Conservation (phyloP, 2,329 filamentous ascomycete species). For the Claviceps sp. region DNA sequence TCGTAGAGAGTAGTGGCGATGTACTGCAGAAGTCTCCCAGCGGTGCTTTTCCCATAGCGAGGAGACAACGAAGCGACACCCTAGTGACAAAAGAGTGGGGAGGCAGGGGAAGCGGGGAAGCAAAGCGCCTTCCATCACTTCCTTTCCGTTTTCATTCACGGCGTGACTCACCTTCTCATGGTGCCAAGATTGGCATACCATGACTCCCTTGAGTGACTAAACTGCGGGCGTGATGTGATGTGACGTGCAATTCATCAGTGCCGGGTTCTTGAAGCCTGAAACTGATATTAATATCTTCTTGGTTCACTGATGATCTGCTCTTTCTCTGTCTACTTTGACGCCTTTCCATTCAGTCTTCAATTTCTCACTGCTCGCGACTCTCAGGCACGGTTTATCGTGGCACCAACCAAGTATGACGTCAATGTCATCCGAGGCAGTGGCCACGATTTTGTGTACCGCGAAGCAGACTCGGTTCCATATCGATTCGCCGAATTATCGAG, state of each 20-base stretch:
- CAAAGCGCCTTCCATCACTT: no score
- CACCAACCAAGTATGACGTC: slow-evolving; percentile 26
- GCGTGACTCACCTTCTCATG: neutral
- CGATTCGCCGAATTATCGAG: slow-evolving; percentile 38
- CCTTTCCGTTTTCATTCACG: neutral
- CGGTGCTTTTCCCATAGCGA: no score
- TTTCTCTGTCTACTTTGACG: neutral
- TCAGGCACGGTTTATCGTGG: no score
- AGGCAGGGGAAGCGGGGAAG: no score
- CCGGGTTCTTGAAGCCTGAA: neutral
- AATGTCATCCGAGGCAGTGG: slow-evolving; percentile 34
- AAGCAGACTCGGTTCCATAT: slow-evolving; percentile 56
- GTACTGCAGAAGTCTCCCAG: no score
- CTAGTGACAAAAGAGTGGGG: no score
- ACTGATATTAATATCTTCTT: neutral
- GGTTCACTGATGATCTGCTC: neutral
- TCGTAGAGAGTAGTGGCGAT: no score
- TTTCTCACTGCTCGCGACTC: neutral
- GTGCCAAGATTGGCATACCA: neutral
- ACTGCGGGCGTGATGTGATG: neutral
- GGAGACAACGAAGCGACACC: no score
- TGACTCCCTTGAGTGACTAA: neutral
- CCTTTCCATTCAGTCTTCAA: neutral
- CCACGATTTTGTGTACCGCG: slow-evolving; percentile 47
- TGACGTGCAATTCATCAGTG: neutral